Percentiles rank a stretch among this genome's conserved stretches.
Conservation (phyloP, 306 rosid species). For the Cucumis melo region DNA sequence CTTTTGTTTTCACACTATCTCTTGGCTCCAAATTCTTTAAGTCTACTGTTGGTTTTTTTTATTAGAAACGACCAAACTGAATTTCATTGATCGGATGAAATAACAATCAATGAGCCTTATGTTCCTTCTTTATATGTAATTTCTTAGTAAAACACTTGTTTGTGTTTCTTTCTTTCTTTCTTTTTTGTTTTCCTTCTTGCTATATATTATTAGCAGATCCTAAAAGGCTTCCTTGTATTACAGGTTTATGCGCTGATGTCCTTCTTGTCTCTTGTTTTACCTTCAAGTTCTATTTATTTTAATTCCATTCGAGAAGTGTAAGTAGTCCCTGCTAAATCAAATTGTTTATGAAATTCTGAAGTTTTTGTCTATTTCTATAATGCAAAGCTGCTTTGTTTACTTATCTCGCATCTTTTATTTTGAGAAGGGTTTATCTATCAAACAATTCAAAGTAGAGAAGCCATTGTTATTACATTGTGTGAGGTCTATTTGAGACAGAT, state of each 20-base stretch:
- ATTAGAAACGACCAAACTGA: no score
- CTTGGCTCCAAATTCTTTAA: neutral
- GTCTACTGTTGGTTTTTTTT: neutral
- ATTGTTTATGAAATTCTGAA: neutral
- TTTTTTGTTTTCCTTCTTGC: neutral
- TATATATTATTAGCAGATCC: neutral
- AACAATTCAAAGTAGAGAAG: neutral
- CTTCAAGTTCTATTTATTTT: constrained; percentile 64
- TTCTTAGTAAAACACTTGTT: neutral
- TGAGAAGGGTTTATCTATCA: neutral
- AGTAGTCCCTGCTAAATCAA: constrained; percentile 22
- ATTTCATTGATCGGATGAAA: no score
- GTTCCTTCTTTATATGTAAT: neutral
- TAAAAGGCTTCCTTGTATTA: constrained; percentile 1
- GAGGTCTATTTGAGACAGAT: neutral
- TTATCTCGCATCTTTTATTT: neutral
- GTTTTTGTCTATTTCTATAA: neutral
- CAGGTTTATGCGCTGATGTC: constrained; percentile 93
- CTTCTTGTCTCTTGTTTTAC: constrained; percentile 78
- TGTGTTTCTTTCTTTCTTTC: neutral
- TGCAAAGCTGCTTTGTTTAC: neutral
- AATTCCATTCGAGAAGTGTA: constrained; percentile 92
- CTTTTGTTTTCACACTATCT: neutral
- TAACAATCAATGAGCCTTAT: neutral
- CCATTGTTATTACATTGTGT: neutral